phyloP scores from a whole-genome alignment of 2,329 filamentous ascomycete genomes.

The Incumbomyces delicatus region DNA sequence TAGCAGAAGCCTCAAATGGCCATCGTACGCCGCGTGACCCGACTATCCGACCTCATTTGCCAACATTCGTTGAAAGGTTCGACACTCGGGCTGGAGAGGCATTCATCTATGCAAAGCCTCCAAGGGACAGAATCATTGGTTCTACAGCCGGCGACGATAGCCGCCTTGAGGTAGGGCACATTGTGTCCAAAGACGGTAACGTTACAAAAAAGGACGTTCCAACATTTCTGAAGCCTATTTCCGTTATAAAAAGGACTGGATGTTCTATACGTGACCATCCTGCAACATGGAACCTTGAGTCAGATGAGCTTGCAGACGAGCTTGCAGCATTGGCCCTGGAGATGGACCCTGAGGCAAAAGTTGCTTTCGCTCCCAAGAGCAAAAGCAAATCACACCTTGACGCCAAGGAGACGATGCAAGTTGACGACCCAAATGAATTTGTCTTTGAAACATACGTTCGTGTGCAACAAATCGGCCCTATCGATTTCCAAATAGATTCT shows the following conservation, averaged over 20 bases:
- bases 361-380: constrained; percentile 1
- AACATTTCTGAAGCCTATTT: constrained; percentile 13
- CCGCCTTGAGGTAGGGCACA: background rate
- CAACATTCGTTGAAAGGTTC: constrained; percentile 19
- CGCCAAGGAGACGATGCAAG: constrained; percentile 29
- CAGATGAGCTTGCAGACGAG: constrained; percentile 32
- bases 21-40: background rate
- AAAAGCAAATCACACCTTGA: background rate
- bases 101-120: constrained; percentile 5
- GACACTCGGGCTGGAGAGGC: constrained; percentile 6
- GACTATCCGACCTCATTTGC: constrained; percentile 16
- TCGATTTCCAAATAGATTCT: constrained; percentile 12
- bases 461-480: constrained; percentile 26
- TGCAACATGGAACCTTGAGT: constrained; percentile 33
- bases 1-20: constrained; percentile 6
- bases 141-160: constrained; percentile 10
- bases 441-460: constrained; percentile 55
- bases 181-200: background rate
- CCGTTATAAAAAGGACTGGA: constrained; percentile 20
- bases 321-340: constrained; percentile 35
- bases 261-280: constrained; percentile 28
- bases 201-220: background rate
- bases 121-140: background rate
- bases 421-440: constrained; percentile 43
- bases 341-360: constrained; percentile 24